Conservation (phyloP, 441 rosid species). For the Erysimum cheiri region DNA sequence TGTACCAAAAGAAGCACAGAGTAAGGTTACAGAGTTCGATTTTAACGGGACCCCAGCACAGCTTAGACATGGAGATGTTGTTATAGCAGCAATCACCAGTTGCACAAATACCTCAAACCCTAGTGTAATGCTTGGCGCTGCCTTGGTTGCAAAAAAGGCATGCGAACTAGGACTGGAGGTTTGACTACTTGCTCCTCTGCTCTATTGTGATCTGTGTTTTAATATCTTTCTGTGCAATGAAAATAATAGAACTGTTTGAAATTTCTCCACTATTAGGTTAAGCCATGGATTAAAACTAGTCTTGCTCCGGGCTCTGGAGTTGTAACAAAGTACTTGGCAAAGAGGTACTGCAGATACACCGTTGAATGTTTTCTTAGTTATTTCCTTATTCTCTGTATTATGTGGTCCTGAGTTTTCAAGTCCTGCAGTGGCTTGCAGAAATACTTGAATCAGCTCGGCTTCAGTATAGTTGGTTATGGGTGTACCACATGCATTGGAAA, state of each 20-base stretch:
- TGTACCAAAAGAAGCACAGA: slow-evolving; percentile 81
- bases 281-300: slow-evolving; percentile 94
- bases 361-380: not conserved
- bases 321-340: slow-evolving; percentile 10
- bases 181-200: not conserved
- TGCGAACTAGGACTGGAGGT: slow-evolving; percentile 8
- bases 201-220: not conserved
- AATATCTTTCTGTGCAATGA: not conserved
- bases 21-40: slow-evolving; percentile 70
- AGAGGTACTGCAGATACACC: slow-evolving; percentile 1
- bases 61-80: slow-evolving; percentile 9
- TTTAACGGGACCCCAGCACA: slow-evolving; percentile 53
- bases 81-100: slow-evolving; percentile 11
- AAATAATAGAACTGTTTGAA: not conserved
- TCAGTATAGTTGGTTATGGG: slow-evolving; percentile 90
- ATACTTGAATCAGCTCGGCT: slow-evolving; percentile 86
- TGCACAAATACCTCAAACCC: slow-evolving; percentile 9
- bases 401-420: not conserved
- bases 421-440: slow-evolving; percentile 57
- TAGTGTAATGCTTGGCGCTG: slow-evolving; percentile 10
- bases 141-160: slow-evolving; percentile 10
- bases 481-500: slow-evolving; percentile 97
- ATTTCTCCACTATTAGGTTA: slow-evolving; percentile 58
- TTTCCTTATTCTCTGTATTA: not conserved
- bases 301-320: slow-evolving; percentile 97